Evolutionary conservation across 2,329 filamentous ascomycete species (phyloP).

Genomic region (Atkinsonella hypoxylon): DNA sequence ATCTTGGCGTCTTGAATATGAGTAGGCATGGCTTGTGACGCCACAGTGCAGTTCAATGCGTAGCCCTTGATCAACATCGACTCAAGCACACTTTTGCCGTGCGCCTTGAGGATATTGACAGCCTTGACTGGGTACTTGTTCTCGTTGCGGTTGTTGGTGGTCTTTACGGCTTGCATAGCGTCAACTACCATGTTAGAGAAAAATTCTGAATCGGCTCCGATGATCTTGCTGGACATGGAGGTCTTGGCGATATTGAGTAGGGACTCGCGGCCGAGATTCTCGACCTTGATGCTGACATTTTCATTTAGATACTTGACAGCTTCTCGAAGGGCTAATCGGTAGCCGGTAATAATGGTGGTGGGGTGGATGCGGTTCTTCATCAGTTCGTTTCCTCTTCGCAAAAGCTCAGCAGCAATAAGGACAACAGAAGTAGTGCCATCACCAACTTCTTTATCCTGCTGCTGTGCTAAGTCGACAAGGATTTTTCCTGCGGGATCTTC

Average conservation of each 20-base stretch:
- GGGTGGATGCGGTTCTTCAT: conserved; percentile 99
- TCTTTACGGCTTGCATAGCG: conserved; percentile 89
- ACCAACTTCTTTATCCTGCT: conserved; percentile 98
- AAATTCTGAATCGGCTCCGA: conserved; percentile 90
- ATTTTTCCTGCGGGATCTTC: conserved; percentile 98
- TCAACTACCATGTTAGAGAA: conserved; percentile 97
- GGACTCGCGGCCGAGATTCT: conserved; percentile 79
- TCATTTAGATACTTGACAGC: conserved; percentile 98
- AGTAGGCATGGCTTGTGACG: conserved; percentile 95
- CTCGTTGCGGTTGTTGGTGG: conserved; percentile 81
- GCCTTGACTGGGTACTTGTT: conserved; percentile 97
- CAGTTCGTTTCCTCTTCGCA: conserved; percentile 88
- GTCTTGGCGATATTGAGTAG: conserved; percentile 94
- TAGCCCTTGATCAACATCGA: conserved; percentile 91
- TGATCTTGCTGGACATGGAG: conserved; percentile 99
- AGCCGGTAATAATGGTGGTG: conserved; percentile 97
- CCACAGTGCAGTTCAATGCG: conserved; percentile 95
- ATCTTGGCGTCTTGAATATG: conserved; percentile 90
- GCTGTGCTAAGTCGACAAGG: conserved; percentile 89
- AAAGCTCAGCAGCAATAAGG: conserved; percentile 88
- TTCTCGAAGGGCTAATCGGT: conserved; percentile 87
- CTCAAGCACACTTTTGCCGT: conserved; percentile 84
- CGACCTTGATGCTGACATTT: conserved; percentile 93
- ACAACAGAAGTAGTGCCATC: conserved; percentile 98
- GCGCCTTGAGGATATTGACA: conserved; percentile 96